These are phyloP conservation scores for Erodium moschatum DNA, from an alignment of 441 rosid species.

Conservation along the genomic window DNA sequence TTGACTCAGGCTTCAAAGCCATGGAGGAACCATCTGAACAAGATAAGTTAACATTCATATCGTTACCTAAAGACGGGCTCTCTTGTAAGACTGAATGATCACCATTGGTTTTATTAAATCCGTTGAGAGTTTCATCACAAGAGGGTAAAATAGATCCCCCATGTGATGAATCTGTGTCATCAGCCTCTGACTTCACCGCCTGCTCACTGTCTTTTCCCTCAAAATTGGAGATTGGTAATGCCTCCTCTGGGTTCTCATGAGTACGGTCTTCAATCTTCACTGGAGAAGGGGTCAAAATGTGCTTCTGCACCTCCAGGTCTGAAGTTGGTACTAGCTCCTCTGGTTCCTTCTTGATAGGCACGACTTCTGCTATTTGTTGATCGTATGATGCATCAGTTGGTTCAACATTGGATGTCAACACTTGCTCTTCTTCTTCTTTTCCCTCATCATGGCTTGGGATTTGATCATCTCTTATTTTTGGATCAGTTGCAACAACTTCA, in stretches of 20 bases:
- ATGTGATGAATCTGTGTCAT: slow-evolving; percentile 4
- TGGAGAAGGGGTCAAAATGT: no score
- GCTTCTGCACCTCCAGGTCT: no score
- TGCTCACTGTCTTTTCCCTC: slow-evolving; percentile 22
- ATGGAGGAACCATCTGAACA: slow-evolving; percentile 36
- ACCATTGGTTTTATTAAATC: no score
- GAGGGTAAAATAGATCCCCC: background rate
- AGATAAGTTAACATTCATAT: slow-evolving; percentile 33
- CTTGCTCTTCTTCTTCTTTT: slow-evolving; percentile 21
- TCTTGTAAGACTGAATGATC: no score
- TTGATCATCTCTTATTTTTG: slow-evolving; percentile 26
- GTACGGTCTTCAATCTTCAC: background rate
- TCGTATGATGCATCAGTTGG: background rate
- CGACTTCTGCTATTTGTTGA: slow-evolving; percentile 22
- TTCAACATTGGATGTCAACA: slow-evolving; percentile 24
- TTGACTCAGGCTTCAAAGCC: slow-evolving; percentile 48
- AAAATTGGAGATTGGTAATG: slow-evolving; percentile 17
- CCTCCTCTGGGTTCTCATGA: slow-evolving; percentile 18
- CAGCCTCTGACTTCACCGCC: slow-evolving; percentile 24
- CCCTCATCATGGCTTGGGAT: slow-evolving; percentile 19
- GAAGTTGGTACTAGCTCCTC: slow-evolving; percentile 11
- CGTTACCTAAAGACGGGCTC: slow-evolving; percentile 21
- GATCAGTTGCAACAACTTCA: slow-evolving; percentile 22
- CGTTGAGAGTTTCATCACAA: background rate
- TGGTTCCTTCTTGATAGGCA: slow-evolving; percentile 20